A percentile compares a stretch with the other conserved stretches of the same genome.
These are phyloP conservation scores for Talaromyces islandicus DNA, from an alignment of 2,329 filamentous ascomycete species.

Conservation along the genomic window DNA sequence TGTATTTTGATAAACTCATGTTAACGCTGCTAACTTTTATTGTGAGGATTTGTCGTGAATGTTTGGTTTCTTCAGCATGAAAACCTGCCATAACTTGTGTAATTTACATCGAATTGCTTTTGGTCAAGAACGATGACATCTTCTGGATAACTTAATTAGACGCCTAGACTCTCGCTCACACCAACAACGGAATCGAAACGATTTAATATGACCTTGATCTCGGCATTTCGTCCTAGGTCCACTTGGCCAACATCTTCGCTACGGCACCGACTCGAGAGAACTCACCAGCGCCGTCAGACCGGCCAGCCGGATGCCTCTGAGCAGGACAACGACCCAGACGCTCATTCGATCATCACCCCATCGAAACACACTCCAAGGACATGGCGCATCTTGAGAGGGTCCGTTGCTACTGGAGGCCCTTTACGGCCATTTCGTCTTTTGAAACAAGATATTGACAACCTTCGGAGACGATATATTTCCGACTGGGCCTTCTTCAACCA, in stretches of 20 bases:
- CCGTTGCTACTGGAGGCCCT: constrained; percentile 34
- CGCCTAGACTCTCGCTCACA: background rate
- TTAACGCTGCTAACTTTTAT: background rate
- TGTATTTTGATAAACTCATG: background rate
- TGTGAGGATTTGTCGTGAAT: background rate
- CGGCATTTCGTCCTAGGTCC: constrained; percentile 29
- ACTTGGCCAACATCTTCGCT: constrained; percentile 19
- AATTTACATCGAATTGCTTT: background rate
- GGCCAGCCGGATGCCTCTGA: constrained; percentile 11
- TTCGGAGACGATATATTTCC: constrained; percentile 44
- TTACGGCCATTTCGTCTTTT: constrained; percentile 50
- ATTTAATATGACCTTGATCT: constrained; percentile 23
- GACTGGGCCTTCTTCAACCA: constrained; percentile 60
- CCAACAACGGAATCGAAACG: background rate
- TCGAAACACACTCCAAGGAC: constrained; percentile 32
- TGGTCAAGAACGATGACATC: background rate
- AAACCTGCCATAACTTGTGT: background rate
- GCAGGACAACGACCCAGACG: constrained; percentile 19
- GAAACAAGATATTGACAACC: constrained; percentile 43
- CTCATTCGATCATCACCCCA: constrained; percentile 31
- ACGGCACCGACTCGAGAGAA: constrained; percentile 17
- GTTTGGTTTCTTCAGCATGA: background rate
- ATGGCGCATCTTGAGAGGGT: constrained; percentile 23
- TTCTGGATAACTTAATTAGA: background rate
- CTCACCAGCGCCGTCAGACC: constrained; percentile 13